A percentile compares a stretch with the other conserved stretches of the same genome.
phyloP scores from a whole-genome alignment of 2,329 filamentous ascomycete genomes.

The Cadophora sp. region DNA sequence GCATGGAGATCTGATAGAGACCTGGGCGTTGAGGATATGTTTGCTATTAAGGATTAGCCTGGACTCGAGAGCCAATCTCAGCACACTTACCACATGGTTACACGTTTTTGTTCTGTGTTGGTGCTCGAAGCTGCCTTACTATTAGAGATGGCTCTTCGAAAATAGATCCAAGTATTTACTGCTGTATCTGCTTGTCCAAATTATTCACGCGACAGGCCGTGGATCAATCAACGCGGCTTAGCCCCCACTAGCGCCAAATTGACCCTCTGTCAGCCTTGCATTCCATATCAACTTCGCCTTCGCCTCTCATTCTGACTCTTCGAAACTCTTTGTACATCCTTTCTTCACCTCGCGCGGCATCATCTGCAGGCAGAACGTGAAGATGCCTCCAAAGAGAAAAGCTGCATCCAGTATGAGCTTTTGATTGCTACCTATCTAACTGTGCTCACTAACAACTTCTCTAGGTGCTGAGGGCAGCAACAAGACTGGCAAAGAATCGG shows the following conservation, averaged over 20 bases:
- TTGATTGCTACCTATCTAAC: constrained; percentile 36
- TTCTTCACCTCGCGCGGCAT: constrained; percentile 26
- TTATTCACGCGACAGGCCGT: constrained; percentile 19
- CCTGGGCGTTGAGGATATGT: constrained; percentile 97
- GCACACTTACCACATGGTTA: constrained; percentile 42
- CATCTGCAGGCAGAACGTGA: constrained; percentile 37
- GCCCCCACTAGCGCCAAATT: constrained; percentile 20
- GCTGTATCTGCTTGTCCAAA: neutral
- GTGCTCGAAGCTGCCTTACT: neutral
- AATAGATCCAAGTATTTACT: neutral
- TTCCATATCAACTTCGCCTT: constrained; percentile 27
- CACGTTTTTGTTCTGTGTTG: neutral
- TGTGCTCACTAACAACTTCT: constrained; percentile 45
- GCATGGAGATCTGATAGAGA: constrained; percentile 93
- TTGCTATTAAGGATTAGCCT: constrained; percentile 66
- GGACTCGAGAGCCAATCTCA: constrained; percentile 1
- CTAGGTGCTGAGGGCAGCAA: constrained; percentile 53
- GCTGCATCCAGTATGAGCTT: constrained; percentile 58
- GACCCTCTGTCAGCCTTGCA: constrained; percentile 29
- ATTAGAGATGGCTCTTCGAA: neutral
- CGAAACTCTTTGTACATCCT: constrained; percentile 30
- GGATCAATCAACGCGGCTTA: constrained; percentile 16
- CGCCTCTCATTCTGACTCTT: constrained; percentile 22
- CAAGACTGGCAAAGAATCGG: constrained; percentile 64
- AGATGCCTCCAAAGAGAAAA: constrained; percentile 77